phyloP scores from a whole-genome alignment of 768 basidiomycete species.

The Paxillus ammoniavirescens region DNA sequence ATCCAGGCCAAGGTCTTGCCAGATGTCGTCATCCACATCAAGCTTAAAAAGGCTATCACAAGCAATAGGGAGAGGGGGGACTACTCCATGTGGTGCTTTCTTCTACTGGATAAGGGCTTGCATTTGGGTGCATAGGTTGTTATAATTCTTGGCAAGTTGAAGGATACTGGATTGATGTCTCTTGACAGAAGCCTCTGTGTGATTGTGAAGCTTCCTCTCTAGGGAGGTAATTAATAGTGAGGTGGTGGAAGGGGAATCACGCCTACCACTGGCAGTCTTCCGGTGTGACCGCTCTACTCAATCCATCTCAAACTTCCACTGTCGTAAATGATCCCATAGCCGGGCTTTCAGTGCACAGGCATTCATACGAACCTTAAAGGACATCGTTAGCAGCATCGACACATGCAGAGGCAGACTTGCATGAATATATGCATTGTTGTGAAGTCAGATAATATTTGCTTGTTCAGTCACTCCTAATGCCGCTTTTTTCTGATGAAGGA shows the following conservation, averaged over 20 bases:
- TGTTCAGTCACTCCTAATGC: not conserved
- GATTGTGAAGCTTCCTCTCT: slow-evolving; percentile 27
- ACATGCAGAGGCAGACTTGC: not conserved
- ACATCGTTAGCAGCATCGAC: not conserved
- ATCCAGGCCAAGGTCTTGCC: slow-evolving; percentile 32
- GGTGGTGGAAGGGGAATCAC: not conserved
- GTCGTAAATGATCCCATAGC: slow-evolving; percentile 16
- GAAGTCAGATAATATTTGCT: not conserved
- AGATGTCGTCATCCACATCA: slow-evolving; percentile 38
- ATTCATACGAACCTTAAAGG: slow-evolving; percentile 17
- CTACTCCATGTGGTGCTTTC: slow-evolving; percentile 23
- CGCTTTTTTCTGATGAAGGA: too few relatives aligned
- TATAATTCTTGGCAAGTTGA: slow-evolving; percentile 24
- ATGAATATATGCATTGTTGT: slow-evolving; percentile 11
- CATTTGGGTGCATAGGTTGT: slow-evolving; percentile 27
- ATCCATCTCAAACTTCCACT: slow-evolving; percentile 30
- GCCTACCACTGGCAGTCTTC: not conserved
- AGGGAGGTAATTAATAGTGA: not conserved
- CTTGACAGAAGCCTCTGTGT: slow-evolving; percentile 26
- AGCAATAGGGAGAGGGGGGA: slow-evolving; percentile 22
- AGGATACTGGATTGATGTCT: slow-evolving; percentile 27
- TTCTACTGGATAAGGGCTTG: slow-evolving; percentile 11
- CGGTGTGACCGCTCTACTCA: slow-evolving; percentile 12
- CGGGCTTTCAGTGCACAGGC: slow-evolving; percentile 24
- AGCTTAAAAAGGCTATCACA: slow-evolving; percentile 25